phyloP scores from a whole-genome alignment of 805 yeast species.

The Kluyveromyces siamensis region DNA sequence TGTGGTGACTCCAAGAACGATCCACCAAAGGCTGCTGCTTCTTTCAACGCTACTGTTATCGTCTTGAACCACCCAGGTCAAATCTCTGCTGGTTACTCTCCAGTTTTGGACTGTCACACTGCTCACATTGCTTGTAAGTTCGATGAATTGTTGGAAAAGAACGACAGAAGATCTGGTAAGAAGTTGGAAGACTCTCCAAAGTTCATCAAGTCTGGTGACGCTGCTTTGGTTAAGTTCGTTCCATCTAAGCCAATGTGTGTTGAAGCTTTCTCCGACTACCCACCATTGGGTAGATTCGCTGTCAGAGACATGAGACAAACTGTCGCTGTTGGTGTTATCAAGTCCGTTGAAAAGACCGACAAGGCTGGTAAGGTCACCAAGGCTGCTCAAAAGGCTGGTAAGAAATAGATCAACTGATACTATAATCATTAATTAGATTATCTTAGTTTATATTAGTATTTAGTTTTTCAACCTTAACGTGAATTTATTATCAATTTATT shows the following conservation, averaged over 20 bases:
- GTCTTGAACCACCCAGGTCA: slow-evolving; percentile 91
- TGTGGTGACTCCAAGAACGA: slow-evolving; percentile 86
- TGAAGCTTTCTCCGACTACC: slow-evolving; percentile 90
- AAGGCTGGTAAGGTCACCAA: slow-evolving; percentile 91
- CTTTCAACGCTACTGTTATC: slow-evolving; percentile 81
- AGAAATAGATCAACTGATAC: slow-evolving; percentile 17
- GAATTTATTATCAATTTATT: not conserved
- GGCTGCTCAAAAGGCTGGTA: slow-evolving; percentile 55
- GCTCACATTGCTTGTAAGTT: slow-evolving; percentile 89
- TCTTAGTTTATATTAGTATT: slow-evolving; percentile 3
- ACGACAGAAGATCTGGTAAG: slow-evolving; percentile 93
- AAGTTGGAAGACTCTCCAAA: slow-evolving; percentile 82
- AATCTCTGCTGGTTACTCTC: slow-evolving; percentile 83
- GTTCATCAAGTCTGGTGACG: slow-evolving; percentile 93
- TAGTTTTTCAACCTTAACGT: not conserved
- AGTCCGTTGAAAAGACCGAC: slow-evolving; percentile 83
- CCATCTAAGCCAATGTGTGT: slow-evolving; percentile 91
- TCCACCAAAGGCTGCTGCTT: slow-evolving; percentile 71
- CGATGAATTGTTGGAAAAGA: slow-evolving; percentile 70
- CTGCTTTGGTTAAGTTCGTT: slow-evolving; percentile 86
- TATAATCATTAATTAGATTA: slow-evolving; percentile 4
- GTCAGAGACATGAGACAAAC: slow-evolving; percentile 99
- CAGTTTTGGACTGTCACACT: slow-evolving; percentile 88
- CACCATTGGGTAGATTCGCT: slow-evolving; percentile 95
- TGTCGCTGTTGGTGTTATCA: slow-evolving; percentile 99